A percentile compares a stretch with the other conserved stretches of the same genome.
These are phyloP conservation scores for Coemansia sp. DNA, from an alignment of 192 early-diverging fungal species.

Conservation along the genomic window DNA sequence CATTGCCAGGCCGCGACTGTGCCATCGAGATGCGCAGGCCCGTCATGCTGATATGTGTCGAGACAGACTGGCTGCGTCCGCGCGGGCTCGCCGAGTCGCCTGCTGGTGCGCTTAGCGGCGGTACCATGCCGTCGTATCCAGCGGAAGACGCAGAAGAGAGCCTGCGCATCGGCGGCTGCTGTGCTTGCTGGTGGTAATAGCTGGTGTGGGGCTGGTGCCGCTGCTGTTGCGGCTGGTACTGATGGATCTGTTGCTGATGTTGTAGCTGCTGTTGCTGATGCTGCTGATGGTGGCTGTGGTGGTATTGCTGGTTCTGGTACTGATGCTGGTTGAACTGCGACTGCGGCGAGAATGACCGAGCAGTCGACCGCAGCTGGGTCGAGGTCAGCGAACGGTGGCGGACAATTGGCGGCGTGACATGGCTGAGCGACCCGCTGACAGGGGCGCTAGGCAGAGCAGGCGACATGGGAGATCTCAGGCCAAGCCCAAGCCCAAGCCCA, in stretches of 20 bases:
- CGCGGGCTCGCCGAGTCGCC: conserved; percentile 7
- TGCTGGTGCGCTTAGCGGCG: not conserved
- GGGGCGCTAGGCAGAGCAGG: not conserved
- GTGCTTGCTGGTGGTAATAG: conserved; percentile 1
- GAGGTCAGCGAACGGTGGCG: conserved; percentile 35
- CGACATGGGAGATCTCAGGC: conserved; percentile 16
- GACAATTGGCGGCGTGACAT: conserved; percentile 17
- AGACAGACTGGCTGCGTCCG: conserved; percentile 37
- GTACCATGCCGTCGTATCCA: not conserved
- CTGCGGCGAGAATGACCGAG: conserved; percentile 22
- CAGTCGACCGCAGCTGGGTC: conserved; percentile 19
- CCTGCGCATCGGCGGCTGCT: conserved; percentile 6
- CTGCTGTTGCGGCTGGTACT: not conserved
- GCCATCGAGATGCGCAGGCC: conserved; percentile 35
- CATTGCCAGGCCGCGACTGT: conserved; percentile 38
- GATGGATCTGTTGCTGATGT: conserved; percentile 9
- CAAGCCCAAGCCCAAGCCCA: conserved; percentile 25
- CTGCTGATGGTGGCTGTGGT: conserved; percentile 4
- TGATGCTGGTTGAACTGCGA: not conserved
- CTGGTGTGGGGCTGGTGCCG: not conserved
- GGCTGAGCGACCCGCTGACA: no score
- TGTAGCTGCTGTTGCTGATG: conserved; percentile 5
- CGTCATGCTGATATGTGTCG: conserved; percentile 25
- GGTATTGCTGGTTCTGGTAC: not conserved
- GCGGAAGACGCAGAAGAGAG: conserved; percentile 15